A percentile compares a stretch with the other conserved stretches of the same genome.
Conservation (phyloP, 1,284 basidiomycete species). For the Kwoniella shivajii region DNA sequence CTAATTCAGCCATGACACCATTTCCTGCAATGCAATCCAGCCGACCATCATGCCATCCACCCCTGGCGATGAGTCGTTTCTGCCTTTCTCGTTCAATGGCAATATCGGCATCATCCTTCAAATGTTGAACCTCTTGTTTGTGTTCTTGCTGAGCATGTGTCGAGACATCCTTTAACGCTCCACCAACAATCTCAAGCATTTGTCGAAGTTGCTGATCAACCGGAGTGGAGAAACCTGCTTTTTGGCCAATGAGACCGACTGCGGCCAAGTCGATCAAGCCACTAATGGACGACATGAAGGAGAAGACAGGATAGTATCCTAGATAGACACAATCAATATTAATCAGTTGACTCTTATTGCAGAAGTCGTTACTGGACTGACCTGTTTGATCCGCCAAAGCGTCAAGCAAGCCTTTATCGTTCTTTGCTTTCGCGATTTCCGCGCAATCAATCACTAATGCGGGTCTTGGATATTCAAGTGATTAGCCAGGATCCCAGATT, state of each 20-base stretch:
- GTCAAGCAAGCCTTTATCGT: slow-evolving; percentile 71
- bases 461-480: slow-evolving; percentile 58
- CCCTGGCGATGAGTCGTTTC: slow-evolving; percentile 59
- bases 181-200: slow-evolving; percentile 77
- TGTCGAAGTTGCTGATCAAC: slow-evolving; percentile 83
- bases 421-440: slow-evolving; percentile 69
- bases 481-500: not conserved
- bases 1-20: slow-evolving; percentile 79
- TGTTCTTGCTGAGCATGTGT: slow-evolving; percentile 51
- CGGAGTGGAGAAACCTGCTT: slow-evolving; percentile 86
- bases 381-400: slow-evolving; percentile 79
- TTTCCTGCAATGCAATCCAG: slow-evolving; percentile 78
- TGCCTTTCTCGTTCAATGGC: slow-evolving; percentile 33
- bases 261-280: slow-evolving; percentile 89
- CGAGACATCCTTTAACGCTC: slow-evolving; percentile 67
- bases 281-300: slow-evolving; percentile 81
- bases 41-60: slow-evolving; percentile 77
- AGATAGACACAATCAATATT: not conserved
- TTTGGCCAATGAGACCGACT: slow-evolving; percentile 91
- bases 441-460: slow-evolving; percentile 78
- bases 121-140: slow-evolving; percentile 44
- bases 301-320: slow-evolving; percentile 84
- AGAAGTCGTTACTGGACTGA: slow-evolving; percentile 20
- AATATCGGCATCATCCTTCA: slow-evolving; percentile 26
- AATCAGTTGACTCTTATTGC: not conserved